These are phyloP conservation scores for Calcarisporium arbuscula DNA, from an alignment of 2,329 filamentous ascomycete species.

Conservation along the genomic window DNA sequence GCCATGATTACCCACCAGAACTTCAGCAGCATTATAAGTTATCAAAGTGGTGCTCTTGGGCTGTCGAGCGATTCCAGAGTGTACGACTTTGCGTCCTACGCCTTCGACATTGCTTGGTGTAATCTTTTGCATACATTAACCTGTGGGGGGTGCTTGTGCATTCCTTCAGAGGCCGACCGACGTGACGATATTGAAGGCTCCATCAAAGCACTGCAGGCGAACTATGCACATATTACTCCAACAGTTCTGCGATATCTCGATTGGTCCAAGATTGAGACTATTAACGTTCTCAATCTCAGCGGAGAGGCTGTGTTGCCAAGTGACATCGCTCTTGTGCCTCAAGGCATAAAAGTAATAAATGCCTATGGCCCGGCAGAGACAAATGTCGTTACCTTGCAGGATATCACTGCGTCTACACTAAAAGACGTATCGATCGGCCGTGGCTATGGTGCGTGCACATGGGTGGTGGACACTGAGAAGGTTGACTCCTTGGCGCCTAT, in stretches of 20 bases:
- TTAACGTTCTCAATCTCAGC: constrained; percentile 14
- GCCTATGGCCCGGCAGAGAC: constrained; percentile 36
- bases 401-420: too few relatives aligned
- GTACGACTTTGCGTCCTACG: constrained; percentile 12
- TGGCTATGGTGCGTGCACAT: constrained; percentile 9
- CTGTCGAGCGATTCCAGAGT: background rate
- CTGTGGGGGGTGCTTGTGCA: constrained; percentile 10
- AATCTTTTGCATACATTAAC: constrained; percentile 11
- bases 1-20: constrained; percentile 3
- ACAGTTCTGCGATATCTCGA: constrained; percentile 5
- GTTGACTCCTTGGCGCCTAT: constrained; percentile 6
- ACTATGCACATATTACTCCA: constrained; percentile 9
- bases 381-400: too few relatives aligned
- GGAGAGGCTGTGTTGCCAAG: constrained; percentile 23
- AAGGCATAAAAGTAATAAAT: constrained; percentile 26
- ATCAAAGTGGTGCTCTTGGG: constrained; percentile 1
- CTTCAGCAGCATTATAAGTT: constrained; percentile 4
- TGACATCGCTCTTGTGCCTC: constrained; percentile 12
- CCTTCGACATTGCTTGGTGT: constrained; percentile 12
- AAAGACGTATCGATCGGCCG: too few relatives aligned
- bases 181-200: constrained; percentile 6
- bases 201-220: constrained; percentile 8
- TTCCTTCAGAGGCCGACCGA: constrained; percentile 12
- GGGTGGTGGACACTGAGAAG: constrained; percentile 18
- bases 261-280: constrained; percentile 3